Conservation (phyloP, 257 asterid species). For the Nicotiana benthamiana region DNA sequence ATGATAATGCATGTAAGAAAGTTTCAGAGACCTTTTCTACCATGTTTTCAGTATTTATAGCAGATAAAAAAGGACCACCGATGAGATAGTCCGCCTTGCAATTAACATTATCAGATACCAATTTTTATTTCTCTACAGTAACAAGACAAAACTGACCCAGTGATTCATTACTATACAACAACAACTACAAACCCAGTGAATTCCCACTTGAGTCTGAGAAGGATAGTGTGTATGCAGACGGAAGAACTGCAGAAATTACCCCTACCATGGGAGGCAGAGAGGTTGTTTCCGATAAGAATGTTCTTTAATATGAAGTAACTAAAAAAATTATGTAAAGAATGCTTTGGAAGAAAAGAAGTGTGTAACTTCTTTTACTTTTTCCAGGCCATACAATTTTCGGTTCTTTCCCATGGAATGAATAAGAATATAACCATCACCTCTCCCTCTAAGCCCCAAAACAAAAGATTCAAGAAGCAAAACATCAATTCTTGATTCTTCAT, state of each 20-base stretch:
- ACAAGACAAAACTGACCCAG: too few relatives aligned
- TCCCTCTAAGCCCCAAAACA: background rate
- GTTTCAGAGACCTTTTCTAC: background rate
- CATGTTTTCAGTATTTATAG: background rate
- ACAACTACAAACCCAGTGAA: background rate
- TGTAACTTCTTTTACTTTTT: background rate
- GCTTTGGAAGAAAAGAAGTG: background rate
- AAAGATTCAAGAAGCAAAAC: background rate
- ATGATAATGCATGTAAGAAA: background rate
- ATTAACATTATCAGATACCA: too few relatives aligned
- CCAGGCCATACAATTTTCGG: background rate
- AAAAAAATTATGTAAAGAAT: background rate
- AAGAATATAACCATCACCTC: background rate
- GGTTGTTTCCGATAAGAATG: background rate
- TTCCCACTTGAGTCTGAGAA: too few relatives aligned
- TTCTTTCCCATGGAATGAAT: background rate
- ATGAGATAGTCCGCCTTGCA: too few relatives aligned
- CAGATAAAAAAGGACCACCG: background rate
- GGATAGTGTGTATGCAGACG: too few relatives aligned
- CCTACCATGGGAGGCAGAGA: too few relatives aligned
- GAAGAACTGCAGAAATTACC: too few relatives aligned
- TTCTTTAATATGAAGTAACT: background rate
- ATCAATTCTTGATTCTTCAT: background rate
- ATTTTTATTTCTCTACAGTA: too few relatives aligned
- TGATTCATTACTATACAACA: too few relatives aligned